Evolutionary conservation across 768 basidiomycete genomes (phyloP), one percentile per base, ranked within the genome.

Genomic region (Mrakia blollopis): DNA sequence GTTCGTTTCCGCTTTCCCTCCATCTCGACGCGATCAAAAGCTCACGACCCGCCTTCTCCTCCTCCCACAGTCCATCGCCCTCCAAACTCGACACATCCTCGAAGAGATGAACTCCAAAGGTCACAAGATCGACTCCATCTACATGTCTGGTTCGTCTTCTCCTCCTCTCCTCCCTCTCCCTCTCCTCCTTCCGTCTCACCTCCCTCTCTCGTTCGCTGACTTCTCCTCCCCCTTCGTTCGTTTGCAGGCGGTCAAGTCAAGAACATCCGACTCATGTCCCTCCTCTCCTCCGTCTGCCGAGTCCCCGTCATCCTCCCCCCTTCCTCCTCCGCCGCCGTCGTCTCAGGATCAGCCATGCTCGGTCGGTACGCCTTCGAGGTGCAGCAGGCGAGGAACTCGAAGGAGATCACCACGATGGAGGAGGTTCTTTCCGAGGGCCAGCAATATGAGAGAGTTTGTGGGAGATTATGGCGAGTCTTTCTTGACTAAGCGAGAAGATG

Each of bases 61-160:
- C 7, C 47, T 50, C 18, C 11, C 39, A 41, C 39, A 50, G 85
- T 89, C 94, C 28, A 95, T 99, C 83, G 92, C 94, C 23, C 88
- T 97, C 32, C 95, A 98, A 83, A 97, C 94, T 41, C 87, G 92
- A 16, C 94, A 97, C 83, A 98, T 99, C 83, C 86, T 98, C 77
- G 92, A 94, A 81, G 88, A 89, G 78, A 91, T 98, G 87, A 96
- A 98, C 84, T 83, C 82, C n/a, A 87, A 89, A 35, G 96, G 95
- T 0, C 96, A 98, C 84, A 81, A 86, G 28, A 90, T 99, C 80
- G 87, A 87, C 70, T 88, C 89, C 41, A 90, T 99, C 81, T 97
- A 93, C 86, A 91, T 98, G 88, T 91, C 90, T 21, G 47, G 72
- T 86, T 86, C 82, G 77, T 50, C 50, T 70, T 7, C 30, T 65